Evolutionary conservation across 2,329 filamentous ascomycete species (phyloP).

Genomic region (Sporothrix mexicana): DNA sequence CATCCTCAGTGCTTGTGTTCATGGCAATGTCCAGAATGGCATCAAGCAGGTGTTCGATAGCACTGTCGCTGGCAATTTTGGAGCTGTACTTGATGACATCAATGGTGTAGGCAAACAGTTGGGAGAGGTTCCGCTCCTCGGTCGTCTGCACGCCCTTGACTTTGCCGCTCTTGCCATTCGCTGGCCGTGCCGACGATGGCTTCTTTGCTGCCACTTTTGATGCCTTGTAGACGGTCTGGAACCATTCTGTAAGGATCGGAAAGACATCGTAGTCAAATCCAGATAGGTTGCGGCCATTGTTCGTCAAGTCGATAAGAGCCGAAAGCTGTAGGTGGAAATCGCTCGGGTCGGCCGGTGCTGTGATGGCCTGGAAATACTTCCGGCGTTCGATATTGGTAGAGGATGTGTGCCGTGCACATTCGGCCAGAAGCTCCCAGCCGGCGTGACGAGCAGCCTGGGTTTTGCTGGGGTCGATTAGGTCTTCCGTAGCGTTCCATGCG

Average conservation of each 20-base stretch:
- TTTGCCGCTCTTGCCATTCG: constrained; percentile 49
- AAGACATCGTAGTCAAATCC: constrained; percentile 72
- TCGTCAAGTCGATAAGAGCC: constrained; percentile 66
- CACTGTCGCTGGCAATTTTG: constrained; percentile 67
- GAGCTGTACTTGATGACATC: constrained; percentile 79
- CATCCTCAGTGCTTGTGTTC: constrained; percentile 67
- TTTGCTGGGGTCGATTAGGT: constrained; percentile 65
- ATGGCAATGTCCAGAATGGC: constrained; percentile 70
- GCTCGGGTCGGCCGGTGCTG: constrained; percentile 60
- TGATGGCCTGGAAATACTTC: constrained; percentile 69
- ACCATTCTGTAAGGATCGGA: constrained; percentile 66
- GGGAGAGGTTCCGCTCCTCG: constrained; percentile 67
- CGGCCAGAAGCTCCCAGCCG: constrained; percentile 70
- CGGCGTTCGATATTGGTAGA: constrained; percentile 70
- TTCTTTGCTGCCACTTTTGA: constrained; percentile 47
- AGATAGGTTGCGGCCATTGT: constrained; percentile 64
- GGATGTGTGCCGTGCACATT: constrained; percentile 66
- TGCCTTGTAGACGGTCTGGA: constrained; percentile 60
- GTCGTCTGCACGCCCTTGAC: constrained; percentile 50
- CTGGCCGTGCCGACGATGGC: constrained; percentile 33
- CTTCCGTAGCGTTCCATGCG: constrained; percentile 70
- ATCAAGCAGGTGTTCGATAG: constrained; percentile 66
- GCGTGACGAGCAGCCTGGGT: constrained; percentile 59
- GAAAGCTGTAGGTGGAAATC: constrained; percentile 72
- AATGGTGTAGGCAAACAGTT: constrained; percentile 68